Evolutionary conservation across 148 eudicot genomes (phyloP), one percentile per base, ranked within the genome.

Genomic region (Fallopia convolvulus): DNA sequence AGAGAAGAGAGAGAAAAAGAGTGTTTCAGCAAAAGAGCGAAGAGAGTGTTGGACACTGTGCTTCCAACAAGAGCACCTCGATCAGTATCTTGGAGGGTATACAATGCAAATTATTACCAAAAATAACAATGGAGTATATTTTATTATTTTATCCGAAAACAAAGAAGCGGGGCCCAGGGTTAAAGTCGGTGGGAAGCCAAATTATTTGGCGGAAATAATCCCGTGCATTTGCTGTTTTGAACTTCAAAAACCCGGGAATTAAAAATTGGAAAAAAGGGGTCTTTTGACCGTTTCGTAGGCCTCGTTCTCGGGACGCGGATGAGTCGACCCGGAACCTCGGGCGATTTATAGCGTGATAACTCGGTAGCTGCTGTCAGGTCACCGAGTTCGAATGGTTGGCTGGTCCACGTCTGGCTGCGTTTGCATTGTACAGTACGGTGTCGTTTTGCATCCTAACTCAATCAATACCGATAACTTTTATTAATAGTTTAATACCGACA

Each of bases 151-250:
- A 68, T 33, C 39, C 15, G 15, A 33, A 68, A 36, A 0, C 30
- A 36, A 33, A 17, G 15, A 8, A 68, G 46, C 21, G 72, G 42
- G 72, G 39, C 44, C 20, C 44, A 68, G 46, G 46, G 9, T 68
- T n/a, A 2, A 36, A 68, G 46, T 68, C 72, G 72, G 72, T 68
- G 72, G 11, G 42, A 68, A 17, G 20, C 72, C n/a, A 68, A 68
- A 68, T 68, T 17, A 68, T 36, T 66, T 66, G 72, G 42, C 65
- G 65, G 65, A 58, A 58, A 58, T 20, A 21, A 58, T 9, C 40
- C 40, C 17, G 65, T 21, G 5, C 33, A 65, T 30, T 12, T 11
- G 40, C 9, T 68, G 44, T 15, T 68, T 68, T 68, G 72, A 68
- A 68, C 72, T 68, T 68, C 2, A n/a, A 58, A 58, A 20, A 21